phyloP scores from a whole-genome alignment of 805 yeast species.

The Cyberlindnera galapagoensis region DNA sequence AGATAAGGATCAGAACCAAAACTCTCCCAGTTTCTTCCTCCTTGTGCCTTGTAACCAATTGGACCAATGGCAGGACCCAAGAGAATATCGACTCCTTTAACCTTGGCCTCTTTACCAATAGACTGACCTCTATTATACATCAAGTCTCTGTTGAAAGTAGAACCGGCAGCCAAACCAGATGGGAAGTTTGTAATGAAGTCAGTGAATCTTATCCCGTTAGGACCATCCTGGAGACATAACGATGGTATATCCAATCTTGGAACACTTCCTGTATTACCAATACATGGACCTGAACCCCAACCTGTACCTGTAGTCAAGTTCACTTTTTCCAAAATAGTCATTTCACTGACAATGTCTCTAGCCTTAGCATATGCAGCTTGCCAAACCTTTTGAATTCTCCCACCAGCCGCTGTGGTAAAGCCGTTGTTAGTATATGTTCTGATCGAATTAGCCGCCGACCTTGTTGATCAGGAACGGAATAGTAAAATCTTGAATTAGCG shows the following conservation, averaged over 20 bases:
- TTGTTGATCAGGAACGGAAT: neutral
- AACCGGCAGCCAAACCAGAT: slow-evolving; percentile 51
- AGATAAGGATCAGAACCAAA: slow-evolving; percentile 58
- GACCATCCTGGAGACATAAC: slow-evolving; percentile 58
- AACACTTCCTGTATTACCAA: slow-evolving; percentile 55
- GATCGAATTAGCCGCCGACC: neutral
- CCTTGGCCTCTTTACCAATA: slow-evolving; percentile 46
- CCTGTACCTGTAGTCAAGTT: slow-evolving; percentile 60
- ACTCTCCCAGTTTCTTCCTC: slow-evolving; percentile 62
- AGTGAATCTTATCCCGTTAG: slow-evolving; percentile 51
- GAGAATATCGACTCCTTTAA: slow-evolving; percentile 48
- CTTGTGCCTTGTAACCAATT: slow-evolving; percentile 53
- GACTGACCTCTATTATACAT: slow-evolving; percentile 49
- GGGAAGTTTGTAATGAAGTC: slow-evolving; percentile 54
- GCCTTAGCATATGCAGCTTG: slow-evolving; percentile 51
- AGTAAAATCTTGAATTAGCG: no score
- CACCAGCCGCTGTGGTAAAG: slow-evolving; percentile 30
- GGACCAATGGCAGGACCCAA: slow-evolving; percentile 58
- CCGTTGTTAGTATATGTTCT: slow-evolving; percentile 4
- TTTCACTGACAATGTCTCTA: slow-evolving; percentile 44
- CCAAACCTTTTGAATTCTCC: slow-evolving; percentile 48
- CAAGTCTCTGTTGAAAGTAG: slow-evolving; percentile 49
- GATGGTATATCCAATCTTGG: slow-evolving; percentile 49
- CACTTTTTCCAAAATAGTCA: slow-evolving; percentile 54
- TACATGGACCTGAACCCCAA: slow-evolving; percentile 56